These are phyloP conservation scores for Phytopythium oedochilum DNA, from an alignment of 352 stramenopile genomes.

Conservation along the genomic window DNA sequence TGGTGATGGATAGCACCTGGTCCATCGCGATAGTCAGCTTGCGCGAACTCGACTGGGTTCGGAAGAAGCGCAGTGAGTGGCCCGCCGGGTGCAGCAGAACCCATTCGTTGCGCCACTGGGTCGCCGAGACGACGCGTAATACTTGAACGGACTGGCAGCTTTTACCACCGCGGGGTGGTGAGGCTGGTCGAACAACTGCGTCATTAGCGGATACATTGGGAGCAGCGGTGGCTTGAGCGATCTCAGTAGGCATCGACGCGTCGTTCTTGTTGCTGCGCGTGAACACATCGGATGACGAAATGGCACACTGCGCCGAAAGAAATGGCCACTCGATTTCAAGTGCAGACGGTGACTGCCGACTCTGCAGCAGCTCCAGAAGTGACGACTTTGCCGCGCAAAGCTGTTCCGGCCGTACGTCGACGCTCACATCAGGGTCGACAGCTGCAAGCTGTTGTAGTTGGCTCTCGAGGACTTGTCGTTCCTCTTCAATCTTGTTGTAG, in stretches of 20 bases:
- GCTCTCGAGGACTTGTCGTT: not conserved
- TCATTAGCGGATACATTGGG: too few species aligned
- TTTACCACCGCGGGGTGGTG: not conserved
- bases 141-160: slow-evolving; percentile 21
- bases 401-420: not conserved
- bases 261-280: slow-evolving; percentile 1
- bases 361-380: not conserved
- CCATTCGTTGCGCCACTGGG: slow-evolving; percentile 52
- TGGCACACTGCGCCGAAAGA: not conserved
- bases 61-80: slow-evolving; percentile 37
- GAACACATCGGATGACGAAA: not conserved
- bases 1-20: slow-evolving; percentile 19
- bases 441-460: not conserved
- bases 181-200: not conserved
- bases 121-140: slow-evolving; percentile 26
- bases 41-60: slow-evolving; percentile 27
- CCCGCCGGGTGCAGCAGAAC: slow-evolving; percentile 33
- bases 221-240: not conserved
- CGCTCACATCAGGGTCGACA: not conserved
- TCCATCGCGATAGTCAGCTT: slow-evolving; percentile 29
- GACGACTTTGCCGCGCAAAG: not conserved
- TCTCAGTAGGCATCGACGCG: not conserved
- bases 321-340: slow-evolving; percentile 1
- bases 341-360: not conserved
- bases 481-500: not conserved